These are phyloP conservation scores for Urochloa ruziziensis DNA, from an alignment of 176 grass and related monocot species.

Conservation along the genomic window DNA sequence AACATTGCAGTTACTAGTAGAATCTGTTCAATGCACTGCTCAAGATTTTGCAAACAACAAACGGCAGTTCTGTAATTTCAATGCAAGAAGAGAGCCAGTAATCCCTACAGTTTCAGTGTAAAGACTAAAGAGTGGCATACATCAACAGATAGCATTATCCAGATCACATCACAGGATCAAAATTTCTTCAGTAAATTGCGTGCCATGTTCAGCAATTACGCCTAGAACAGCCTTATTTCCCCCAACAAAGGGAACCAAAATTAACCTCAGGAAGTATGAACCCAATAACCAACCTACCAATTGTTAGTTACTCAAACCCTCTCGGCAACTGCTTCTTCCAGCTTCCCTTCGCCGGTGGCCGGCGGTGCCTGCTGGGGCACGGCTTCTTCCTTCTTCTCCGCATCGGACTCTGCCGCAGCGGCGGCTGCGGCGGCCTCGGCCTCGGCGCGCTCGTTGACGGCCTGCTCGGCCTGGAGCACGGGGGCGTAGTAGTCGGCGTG, in stretches of 20 bases:
- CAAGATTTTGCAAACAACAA: neutral
- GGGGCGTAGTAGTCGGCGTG: slow-evolving; percentile 77
- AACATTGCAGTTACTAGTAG: neutral
- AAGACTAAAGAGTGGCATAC: neutral
- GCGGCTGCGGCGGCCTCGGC: neutral
- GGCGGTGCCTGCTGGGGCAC: neutral
- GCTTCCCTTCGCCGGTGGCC: neutral
- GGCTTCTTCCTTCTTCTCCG: neutral
- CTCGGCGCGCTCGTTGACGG: slow-evolving; percentile 24
- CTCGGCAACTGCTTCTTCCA: slow-evolving; percentile 4
- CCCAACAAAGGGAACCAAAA: slow-evolving; percentile 21
- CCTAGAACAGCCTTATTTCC: slow-evolving; percentile 22
- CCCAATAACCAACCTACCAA: slow-evolving; percentile 19
- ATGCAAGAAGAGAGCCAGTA: neutral
- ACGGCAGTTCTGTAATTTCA: neutral
- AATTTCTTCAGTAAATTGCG: slow-evolving; percentile 12
- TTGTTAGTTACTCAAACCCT: slow-evolving; percentile 28
- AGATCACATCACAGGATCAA: neutral
- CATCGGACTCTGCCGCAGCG: neutral
- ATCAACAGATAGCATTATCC: neutral
- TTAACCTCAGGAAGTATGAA: slow-evolving; percentile 1
- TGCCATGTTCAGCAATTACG: slow-evolving; percentile 25
- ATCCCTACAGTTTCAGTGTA: neutral
- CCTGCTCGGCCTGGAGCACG: slow-evolving; percentile 53
- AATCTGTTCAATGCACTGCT: neutral